Conservation (phyloP, 2,329 filamentous ascomycete genomes). For the Talaromyces piceae region DNA sequence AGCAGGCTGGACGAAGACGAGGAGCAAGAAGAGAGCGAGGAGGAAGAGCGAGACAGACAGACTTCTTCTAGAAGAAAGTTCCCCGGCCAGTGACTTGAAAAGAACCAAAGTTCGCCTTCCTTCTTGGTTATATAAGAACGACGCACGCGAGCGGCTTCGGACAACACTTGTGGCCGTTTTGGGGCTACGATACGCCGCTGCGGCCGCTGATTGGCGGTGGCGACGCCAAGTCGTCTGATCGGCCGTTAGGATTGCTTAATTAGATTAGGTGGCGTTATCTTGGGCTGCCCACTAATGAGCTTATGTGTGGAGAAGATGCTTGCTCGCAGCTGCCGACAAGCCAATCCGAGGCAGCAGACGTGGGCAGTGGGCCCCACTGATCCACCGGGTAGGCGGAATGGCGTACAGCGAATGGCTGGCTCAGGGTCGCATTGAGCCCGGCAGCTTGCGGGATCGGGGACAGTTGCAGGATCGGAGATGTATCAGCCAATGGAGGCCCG, state of each 20-base stretch:
- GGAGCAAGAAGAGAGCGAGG: neutral
- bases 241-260: neutral
- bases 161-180: neutral
- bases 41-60: neutral
- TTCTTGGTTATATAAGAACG: neutral
- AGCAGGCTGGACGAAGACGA: neutral
- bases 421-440: neutral
- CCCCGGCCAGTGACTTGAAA: no score
- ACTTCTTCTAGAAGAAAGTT: neutral
- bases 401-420: neutral
- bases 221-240: neutral
- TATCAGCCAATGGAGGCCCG: neutral
- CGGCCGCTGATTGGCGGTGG: neutral
- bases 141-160: neutral
- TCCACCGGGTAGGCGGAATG: neutral
- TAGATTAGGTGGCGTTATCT: neutral
- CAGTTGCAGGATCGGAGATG: neutral
- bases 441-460: neutral
- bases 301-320: neutral
- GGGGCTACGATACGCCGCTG: neutral
- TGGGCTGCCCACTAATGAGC: neutral
- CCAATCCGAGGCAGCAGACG: neutral
- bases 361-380: neutral
- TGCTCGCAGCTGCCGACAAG: neutral
- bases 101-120: neutral